A percentile compares a stretch with the other conserved stretches of the same genome.
Evolutionary conservation across 2,329 filamentous ascomycete species (phyloP).

Genomic region (Didymella exigua): DNA sequence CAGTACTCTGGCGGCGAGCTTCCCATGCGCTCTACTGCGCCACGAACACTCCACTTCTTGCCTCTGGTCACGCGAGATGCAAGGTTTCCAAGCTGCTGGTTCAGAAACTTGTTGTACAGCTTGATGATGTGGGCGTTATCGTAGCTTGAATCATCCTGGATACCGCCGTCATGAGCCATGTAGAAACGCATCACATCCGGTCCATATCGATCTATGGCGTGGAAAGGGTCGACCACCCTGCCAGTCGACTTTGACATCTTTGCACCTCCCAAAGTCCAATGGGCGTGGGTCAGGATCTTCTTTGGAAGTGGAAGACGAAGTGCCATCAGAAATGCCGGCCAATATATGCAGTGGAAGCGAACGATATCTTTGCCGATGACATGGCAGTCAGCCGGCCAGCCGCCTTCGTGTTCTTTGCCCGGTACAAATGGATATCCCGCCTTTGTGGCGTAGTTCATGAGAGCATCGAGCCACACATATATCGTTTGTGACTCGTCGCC

Average conservation of each 20-base stretch:
- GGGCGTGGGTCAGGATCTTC: constrained; percentile 83
- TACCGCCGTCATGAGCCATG: constrained; percentile 78
- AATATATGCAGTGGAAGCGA: constrained; percentile 94
- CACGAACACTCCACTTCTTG: constrained; percentile 70
- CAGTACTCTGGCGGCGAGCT: constrained; percentile 35
- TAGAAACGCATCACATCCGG: constrained; percentile 90
- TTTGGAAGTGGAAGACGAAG: constrained; percentile 78
- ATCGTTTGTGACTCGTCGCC: constrained; percentile 86
- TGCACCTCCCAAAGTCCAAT: constrained; percentile 89
- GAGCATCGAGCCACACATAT: constrained; percentile 96
- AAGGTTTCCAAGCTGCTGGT: constrained; percentile 80
- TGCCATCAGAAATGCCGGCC: constrained; percentile 94
- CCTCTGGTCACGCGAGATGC: constrained; percentile 71
- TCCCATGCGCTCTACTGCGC: constrained; percentile 57
- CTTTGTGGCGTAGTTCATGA: constrained; percentile 91
- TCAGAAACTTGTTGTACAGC: constrained; percentile 79
- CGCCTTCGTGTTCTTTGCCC: constrained; percentile 63
- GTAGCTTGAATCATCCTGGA: constrained; percentile 81
- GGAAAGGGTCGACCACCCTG: constrained; percentile 94
- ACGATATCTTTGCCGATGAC: constrained; percentile 96
- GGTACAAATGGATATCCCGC: constrained; percentile 84
- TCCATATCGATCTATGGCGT: constrained; percentile 86
- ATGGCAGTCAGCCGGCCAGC: constrained; percentile 92
- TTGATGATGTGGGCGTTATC: constrained; percentile 76
- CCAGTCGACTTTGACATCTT: constrained; percentile 98